Evolutionary conservation across 495 filamentous ascomycete species (phyloP).

Genomic region (Xylaria cubensis): DNA sequence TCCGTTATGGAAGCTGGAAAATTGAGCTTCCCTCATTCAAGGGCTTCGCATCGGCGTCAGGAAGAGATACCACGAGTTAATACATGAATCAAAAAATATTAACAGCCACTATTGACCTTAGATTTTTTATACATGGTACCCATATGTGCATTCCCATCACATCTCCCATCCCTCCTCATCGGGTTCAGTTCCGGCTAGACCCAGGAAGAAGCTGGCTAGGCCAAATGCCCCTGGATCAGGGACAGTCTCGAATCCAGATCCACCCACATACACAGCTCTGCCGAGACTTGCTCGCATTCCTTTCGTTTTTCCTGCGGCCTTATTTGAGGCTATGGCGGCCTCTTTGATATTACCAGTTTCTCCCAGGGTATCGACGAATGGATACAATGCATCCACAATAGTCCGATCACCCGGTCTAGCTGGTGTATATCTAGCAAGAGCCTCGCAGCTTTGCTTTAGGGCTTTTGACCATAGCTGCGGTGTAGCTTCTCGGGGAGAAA

Average conservation of each 20-base stretch:
- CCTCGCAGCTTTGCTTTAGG: conserved; percentile 69
- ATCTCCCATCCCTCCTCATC: conserved; percentile 40
- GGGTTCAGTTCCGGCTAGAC: conserved; percentile 62
- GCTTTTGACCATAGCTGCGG: conserved; percentile 77
- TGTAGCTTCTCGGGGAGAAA: conserved; percentile 52
- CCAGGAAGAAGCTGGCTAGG: conserved; percentile 78
- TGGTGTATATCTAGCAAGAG: conserved; percentile 84
- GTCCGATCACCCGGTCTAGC: conserved; percentile 90
- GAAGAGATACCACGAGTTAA: conserved; percentile 32
- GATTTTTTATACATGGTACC: conserved; percentile 7
- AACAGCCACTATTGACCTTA: conserved; percentile 10
- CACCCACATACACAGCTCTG: conserved; percentile 88
- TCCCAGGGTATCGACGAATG: conserved; percentile 77
- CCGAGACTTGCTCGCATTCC: conserved; percentile 91
- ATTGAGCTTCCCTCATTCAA: conserved; percentile 20
- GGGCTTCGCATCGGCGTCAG: conserved; percentile 29
- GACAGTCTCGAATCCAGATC: conserved; percentile 78
- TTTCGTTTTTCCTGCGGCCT: conserved; percentile 82
- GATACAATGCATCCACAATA: conserved; percentile 85
- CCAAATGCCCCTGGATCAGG: conserved; percentile 94
- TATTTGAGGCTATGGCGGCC: conserved; percentile 76
- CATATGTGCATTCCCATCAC: conserved; percentile 28
- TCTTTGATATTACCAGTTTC: conserved; percentile 66
- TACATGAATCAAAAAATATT: conserved; percentile 24
- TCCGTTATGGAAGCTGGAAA: conserved; percentile 13